These are phyloP conservation scores for Chalaropsis thielavioides DNA, from an alignment of 2,329 filamentous ascomycete genomes.

Conservation along the genomic window DNA sequence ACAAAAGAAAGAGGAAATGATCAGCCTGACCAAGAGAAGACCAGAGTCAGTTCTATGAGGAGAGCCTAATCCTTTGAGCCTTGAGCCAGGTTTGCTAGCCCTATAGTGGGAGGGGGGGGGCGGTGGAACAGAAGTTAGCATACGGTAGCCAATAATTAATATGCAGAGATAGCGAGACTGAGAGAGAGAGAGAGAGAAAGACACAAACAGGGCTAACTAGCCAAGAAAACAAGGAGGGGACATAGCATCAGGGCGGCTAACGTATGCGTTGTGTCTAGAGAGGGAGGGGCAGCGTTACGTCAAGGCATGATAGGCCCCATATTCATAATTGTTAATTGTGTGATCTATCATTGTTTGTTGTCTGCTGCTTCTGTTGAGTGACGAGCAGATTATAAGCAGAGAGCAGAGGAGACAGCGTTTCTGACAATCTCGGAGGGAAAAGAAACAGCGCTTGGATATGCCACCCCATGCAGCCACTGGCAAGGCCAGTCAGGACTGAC, in stretches of 20 bases:
- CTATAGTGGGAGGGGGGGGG: background rate
- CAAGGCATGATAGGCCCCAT: background rate
- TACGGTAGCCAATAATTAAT: too few species aligned
- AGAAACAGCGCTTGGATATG: too few species aligned
- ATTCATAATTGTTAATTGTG: background rate
- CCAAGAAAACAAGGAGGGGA: background rate
- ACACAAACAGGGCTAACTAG: background rate
- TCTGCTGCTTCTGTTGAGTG: too few species aligned
- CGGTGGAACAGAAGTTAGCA: background rate
- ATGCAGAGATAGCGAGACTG: background rate
- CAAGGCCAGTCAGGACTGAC: too few species aligned
- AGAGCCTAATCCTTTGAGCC: conserved; percentile 1
- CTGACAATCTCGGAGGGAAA: too few species aligned
- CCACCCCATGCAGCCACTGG: too few species aligned
- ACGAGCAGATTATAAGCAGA: background rate
- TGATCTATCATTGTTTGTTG: background rate
- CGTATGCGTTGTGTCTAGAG: background rate
- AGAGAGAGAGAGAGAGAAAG: background rate
- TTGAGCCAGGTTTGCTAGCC: background rate
- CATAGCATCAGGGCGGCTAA: background rate
- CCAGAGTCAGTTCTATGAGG: background rate
- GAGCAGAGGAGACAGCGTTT: background rate
- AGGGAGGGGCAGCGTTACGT: background rate
- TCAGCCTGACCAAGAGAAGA: background rate
- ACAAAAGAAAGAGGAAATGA: background rate